Evolutionary conservation across 495 filamentous ascomycete species (phyloP), one percentile per base, ranked within the genome.

Genomic region (Trichocladium uniseriatum): DNA sequence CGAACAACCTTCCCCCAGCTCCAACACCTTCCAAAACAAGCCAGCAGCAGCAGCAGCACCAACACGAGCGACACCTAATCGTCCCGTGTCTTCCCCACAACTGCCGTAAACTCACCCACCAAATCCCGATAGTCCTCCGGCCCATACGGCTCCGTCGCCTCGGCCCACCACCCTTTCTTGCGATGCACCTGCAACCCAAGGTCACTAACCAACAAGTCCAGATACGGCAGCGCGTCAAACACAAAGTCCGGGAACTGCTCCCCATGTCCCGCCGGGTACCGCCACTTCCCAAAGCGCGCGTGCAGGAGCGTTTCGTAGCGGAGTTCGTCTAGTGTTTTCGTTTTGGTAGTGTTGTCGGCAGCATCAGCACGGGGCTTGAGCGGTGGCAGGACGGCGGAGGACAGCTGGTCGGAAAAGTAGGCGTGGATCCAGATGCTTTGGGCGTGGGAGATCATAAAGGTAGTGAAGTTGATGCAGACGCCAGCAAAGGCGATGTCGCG

Each of bases 201-300:
- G 58, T 91, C 86, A 1, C 65, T 58, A 45, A 87, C 57, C 64
- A 90, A 53, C 53, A 87, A 52, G 64, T 91, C 87, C 3, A 89
- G 60, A 57, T 90, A 94, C n/a, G 87, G 82, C 37, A 89, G 53
- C 2, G 73, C 76, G 61, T 92, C 86, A 57, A 88, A 89, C 41
- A 84, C 80, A 48, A 87, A 79, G 56, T 87, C 84, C 0, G 83
- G 82, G 49, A 78, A 79, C 48, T 77, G 72, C 18, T 63, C 63
- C 0, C 83, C 84, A 46, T 76, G 79, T 2, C 84, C 85, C 2
- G 69, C 73, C 0, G 81, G 81, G 54, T 81, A 84, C 8, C 86
- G 68, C 78, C 80, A 85, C 51, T 75, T 75, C 0, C 84, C 80
- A 55, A 82, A 89, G 10, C 84, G 77, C 16, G 74, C 76, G 57